These are phyloP conservation scores for Rhytidiadelphus loreus DNA, from an alignment of 225 moss, liverwort and hornwort genomes.

Conservation along the genomic window DNA sequence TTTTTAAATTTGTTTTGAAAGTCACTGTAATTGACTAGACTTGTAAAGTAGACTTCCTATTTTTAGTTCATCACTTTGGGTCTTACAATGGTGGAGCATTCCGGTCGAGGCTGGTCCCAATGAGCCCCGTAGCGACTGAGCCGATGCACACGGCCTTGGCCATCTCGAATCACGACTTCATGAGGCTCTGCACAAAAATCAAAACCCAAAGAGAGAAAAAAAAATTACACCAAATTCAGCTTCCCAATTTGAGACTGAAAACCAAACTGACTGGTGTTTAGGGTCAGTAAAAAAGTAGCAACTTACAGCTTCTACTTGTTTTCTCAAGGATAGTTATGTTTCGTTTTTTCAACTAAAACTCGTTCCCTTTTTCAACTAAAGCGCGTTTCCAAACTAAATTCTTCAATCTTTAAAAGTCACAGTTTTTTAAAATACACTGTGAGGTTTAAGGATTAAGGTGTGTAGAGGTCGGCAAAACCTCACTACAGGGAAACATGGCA, in stretches of 20 bases:
- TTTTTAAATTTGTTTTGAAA: not conserved
- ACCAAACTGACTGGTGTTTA: not conserved
- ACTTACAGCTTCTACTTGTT: not conserved
- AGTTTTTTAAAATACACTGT: not conserved
- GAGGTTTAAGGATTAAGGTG: not conserved
- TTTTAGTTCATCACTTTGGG: not conserved
- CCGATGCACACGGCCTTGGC: constrained; percentile 34
- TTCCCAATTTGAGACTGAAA: not conserved
- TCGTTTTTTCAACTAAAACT: not conserved
- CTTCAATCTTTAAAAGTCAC: too few species aligned
- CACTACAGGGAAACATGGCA: not conserved
- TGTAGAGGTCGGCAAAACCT: not conserved
- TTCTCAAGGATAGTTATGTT: not conserved
- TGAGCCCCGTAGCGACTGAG: constrained; percentile 70
- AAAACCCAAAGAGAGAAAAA: not conserved
- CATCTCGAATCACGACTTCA: constrained; percentile 36
- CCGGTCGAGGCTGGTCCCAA: constrained; percentile 74
- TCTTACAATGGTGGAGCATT: constrained; percentile 67
- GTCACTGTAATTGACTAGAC: not conserved
- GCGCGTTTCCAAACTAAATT: too few species aligned
- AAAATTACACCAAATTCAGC: not conserved
- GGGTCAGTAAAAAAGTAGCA: not conserved
- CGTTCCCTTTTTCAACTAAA: too few species aligned
- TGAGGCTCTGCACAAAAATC: constrained; percentile 34
- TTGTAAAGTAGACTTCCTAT: not conserved